Conservation (phyloP, 2,329 filamentous ascomycete genomes). For the Xylaria sp. region DNA sequence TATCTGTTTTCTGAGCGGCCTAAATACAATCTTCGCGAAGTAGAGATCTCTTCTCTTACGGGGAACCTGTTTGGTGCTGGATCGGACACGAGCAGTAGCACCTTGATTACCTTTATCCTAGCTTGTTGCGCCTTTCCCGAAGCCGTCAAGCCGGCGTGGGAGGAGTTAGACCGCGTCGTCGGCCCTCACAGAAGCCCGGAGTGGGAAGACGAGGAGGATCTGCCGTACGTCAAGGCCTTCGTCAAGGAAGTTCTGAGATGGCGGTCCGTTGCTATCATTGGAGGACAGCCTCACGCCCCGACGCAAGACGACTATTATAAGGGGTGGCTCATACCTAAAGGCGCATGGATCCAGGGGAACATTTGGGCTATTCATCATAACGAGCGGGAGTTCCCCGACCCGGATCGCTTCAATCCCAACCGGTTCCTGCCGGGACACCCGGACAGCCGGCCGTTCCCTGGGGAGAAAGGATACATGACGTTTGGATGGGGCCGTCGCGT, state of each 20-base stretch:
- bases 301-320: slow-evolving; percentile 60
- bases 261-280: slow-evolving; percentile 64
- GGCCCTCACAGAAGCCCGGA: slow-evolving; percentile 59
- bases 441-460: slow-evolving; percentile 58
- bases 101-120: slow-evolving; percentile 60
- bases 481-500: slow-evolving; percentile 67
- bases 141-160: slow-evolving; percentile 60
- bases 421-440: slow-evolving; percentile 54
- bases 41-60: slow-evolving; percentile 59
- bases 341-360: slow-evolving; percentile 62
- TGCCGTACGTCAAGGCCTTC: slow-evolving; percentile 65
- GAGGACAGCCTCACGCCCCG: slow-evolving; percentile 62
- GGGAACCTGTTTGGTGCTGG: slow-evolving; percentile 62
- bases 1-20: slow-evolving; percentile 60
- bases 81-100: slow-evolving; percentile 61
- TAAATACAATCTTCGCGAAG: slow-evolving; percentile 58
- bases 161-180: slow-evolving; percentile 64
- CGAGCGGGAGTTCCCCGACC: slow-evolving; percentile 60
- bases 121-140: slow-evolving; percentile 63
- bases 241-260: slow-evolving; percentile 68
- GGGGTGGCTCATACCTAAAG: slow-evolving; percentile 62
- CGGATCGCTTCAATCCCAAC: slow-evolving; percentile 57
- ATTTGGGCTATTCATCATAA: slow-evolving; percentile 62
- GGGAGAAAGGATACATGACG: slow-evolving; percentile 63
- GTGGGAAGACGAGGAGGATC: slow-evolving; percentile 58